A percentile compares a stretch with the other conserved stretches of the same genome.
phyloP scores from a whole-genome alignment of 192 early-diverging fungal genomes.

The Cladochytrium replicatum region DNA sequence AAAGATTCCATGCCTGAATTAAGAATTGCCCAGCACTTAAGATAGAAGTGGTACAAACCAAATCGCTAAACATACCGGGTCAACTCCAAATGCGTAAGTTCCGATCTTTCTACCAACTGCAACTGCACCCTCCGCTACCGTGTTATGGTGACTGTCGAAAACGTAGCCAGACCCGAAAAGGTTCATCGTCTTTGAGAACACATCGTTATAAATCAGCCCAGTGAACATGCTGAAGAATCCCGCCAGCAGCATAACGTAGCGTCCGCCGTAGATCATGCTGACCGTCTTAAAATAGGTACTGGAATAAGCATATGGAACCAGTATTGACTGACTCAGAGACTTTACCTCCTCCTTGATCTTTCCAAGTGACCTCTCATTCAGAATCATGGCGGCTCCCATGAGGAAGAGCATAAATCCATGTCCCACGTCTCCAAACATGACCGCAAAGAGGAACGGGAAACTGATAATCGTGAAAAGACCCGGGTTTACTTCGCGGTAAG shows the following conservation, averaged over 20 bases:
- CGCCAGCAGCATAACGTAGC: slow-evolving; percentile 97
- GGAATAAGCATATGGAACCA: too few relatives aligned
- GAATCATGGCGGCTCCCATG: slow-evolving; percentile 61
- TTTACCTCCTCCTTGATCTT: slow-evolving; percentile 59
- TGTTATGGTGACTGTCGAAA: slow-evolving; percentile 55
- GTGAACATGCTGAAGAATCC: slow-evolving; percentile 95
- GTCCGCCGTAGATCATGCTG: slow-evolving; percentile 83
- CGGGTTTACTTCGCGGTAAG: slow-evolving; percentile 96
- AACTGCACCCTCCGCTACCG: slow-evolving; percentile 29
- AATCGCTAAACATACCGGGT: slow-evolving; percentile 54
- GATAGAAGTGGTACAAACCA: neutral
- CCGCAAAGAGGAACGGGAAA: slow-evolving; percentile 97
- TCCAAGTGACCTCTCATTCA: slow-evolving; percentile 69
- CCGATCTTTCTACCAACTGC: slow-evolving; percentile 49
- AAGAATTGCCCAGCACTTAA: neutral
- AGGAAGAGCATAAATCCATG: slow-evolving; percentile 84
- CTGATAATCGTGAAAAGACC: slow-evolving; percentile 93
- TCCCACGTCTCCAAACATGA: slow-evolving; percentile 99
- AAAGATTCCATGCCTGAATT: slow-evolving; percentile 71
- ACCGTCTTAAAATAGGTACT: slow-evolving; percentile 49
- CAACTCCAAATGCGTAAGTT: slow-evolving; percentile 75
- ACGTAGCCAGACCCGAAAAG: slow-evolving; percentile 68
- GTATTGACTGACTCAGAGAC: slow-evolving; percentile 8
- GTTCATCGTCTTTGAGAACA: slow-evolving; percentile 77
- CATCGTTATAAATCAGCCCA: slow-evolving; percentile 96